Base-by-base conservation (phyloP, 108 stramenopile species). In the Bacterosira constricta region DNA sequence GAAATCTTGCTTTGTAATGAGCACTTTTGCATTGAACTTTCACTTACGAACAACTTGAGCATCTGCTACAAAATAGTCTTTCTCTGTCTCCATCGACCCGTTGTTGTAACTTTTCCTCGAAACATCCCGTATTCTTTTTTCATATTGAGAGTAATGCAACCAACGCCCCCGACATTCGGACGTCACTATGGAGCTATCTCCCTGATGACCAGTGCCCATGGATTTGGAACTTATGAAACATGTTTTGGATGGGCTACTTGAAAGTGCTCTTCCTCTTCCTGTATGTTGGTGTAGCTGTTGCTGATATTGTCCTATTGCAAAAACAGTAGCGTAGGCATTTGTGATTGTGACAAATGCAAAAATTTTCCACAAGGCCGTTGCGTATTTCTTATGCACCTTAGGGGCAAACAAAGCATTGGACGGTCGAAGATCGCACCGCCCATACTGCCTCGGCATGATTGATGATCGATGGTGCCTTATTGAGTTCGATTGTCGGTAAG, bases 21-120 rank as follows among this genome's bases (percentile, higher is more conserved):
- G 13, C 6, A 13, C 6, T 23, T 31, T 46, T 29, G 18, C 39
- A 44, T 45, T 25, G 59, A 46, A 38, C 59, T 30, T 49, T 26
- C 46, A 76, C 76, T 77, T 47, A 77, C 72, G 79, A 31, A 80
- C 71, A 57, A 80, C 53, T 49, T 63, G 61, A 3, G 79, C 79
- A 29, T 80, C 67, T 44, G 71, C 30, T 25, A 80, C 54, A 38
- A 80, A 80, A 51, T 56, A 73, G 15, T 73, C 72, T 66, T 3
- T 50, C 32, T 36, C 18, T 23, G 10, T 39, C 52, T 38, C 46
- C n/a, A 17, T 56, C 25, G 47, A 13, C 21, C 9, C 55, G 0
- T 32, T 56, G 55, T 5, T 56, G 55, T 20, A 26, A 26, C n/a
- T 30, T n/a, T 54, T 54, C 29, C 53, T 34, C 29, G 3, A 7